Percentiles rank a stretch among this genome's conserved stretches.
These are phyloP conservation scores for Dactylellina leptospora DNA, from an alignment of 2,329 filamentous ascomycete genomes.

Conservation along the genomic window DNA sequence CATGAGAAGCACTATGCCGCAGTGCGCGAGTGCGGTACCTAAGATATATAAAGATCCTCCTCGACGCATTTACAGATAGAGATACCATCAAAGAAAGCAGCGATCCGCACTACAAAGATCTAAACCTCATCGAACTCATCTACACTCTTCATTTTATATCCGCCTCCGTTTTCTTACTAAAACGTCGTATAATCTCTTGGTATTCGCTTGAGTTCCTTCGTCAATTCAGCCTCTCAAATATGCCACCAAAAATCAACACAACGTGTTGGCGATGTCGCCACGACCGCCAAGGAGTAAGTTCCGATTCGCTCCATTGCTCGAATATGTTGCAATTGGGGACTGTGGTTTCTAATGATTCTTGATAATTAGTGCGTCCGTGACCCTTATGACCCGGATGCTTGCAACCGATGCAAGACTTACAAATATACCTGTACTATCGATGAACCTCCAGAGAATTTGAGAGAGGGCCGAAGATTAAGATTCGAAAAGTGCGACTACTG, in stretches of 20 bases:
- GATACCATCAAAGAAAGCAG: constrained; percentile 18
- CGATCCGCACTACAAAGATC: constrained; percentile 6
- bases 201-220: too few relatives aligned
- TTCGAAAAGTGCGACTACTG: constrained; percentile 37
- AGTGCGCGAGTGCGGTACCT: constrained; percentile 4
- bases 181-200: not conserved
- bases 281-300: constrained; percentile 44
- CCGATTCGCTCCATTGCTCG: not conserved
- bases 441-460: not conserved
- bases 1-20: constrained; percentile 16
- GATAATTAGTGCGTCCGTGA: constrained; percentile 37
- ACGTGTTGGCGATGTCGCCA: constrained; percentile 47
- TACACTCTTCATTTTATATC: not conserved
- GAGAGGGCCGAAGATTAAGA: constrained; percentile 25
- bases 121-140: not conserved
- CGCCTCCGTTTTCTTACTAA: not conserved
- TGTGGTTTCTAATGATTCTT: not conserved
- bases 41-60: constrained; percentile 29
- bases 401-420: constrained; percentile 18
- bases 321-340: too few relatives aligned
- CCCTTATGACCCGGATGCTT: constrained; percentile 12
- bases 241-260: constrained; percentile 49
- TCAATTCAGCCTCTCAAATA: constrained; percentile 2
- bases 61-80: constrained; percentile 22
- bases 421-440: constrained; percentile 28